Conservation (phyloP, 306 rosid genomes). For the Macrotyloma uniflorum region DNA sequence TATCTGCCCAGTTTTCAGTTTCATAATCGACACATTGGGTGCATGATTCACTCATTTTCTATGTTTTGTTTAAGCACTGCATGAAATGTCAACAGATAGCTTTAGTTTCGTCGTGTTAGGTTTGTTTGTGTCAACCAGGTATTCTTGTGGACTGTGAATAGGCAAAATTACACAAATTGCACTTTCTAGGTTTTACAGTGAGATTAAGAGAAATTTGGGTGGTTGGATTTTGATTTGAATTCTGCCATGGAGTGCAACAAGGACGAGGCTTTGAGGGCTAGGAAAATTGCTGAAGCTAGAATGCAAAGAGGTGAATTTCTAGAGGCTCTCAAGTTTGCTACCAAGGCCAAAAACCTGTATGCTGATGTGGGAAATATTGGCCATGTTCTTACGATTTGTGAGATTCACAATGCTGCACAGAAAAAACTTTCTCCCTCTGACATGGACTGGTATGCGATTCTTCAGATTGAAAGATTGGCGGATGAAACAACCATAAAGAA, state of each 20-base stretch:
- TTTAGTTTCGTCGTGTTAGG: background rate
- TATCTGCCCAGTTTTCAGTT: background rate
- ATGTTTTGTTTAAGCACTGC: background rate
- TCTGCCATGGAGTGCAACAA: slow-evolving; percentile 89
- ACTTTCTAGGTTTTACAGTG: background rate
- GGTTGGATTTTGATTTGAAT: slow-evolving; percentile 32
- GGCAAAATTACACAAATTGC: background rate
- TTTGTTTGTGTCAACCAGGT: slow-evolving; percentile 41
- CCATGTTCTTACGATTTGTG: slow-evolving; percentile 66
- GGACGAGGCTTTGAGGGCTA: slow-evolving; percentile 83
- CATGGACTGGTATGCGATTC: slow-evolving; percentile 80
- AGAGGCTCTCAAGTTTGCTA: slow-evolving; percentile 72
- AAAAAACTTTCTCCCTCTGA: slow-evolving; percentile 48
- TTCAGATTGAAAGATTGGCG: slow-evolving; percentile 51
- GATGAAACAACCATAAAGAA: slow-evolving; percentile 60
- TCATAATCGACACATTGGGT: background rate
- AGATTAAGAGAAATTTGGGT: slow-evolving; percentile 23
- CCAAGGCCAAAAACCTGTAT: slow-evolving; percentile 66
- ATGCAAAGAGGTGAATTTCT: slow-evolving; percentile 65
- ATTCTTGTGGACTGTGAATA: slow-evolving; percentile 29
- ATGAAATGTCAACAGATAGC: background rate
- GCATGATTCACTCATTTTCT: background rate
- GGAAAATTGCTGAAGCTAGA: slow-evolving; percentile 67
- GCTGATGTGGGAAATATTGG: slow-evolving; percentile 67
- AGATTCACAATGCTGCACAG: slow-evolving; percentile 67